These are phyloP conservation scores for Ziziphus jujuba DNA, from an alignment of 306 rosid genomes.

Conservation along the genomic window DNA sequence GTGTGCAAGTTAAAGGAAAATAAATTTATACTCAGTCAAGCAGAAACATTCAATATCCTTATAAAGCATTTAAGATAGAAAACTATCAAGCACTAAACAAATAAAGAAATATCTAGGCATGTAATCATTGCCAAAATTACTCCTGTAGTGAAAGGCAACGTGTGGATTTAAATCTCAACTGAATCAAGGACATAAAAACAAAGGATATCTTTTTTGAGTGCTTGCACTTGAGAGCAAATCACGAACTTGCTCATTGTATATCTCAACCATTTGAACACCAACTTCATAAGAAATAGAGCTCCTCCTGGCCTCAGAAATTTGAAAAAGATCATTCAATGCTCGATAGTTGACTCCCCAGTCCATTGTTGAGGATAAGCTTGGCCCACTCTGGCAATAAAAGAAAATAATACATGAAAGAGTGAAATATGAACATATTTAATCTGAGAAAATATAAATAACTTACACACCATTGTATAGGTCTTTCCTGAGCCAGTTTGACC, in stretches of 20 bases:
- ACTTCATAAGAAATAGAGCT: conserved; percentile 78
- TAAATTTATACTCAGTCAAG: neutral
- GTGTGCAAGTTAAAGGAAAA: conserved; percentile 93
- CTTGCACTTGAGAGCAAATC: conserved; percentile 75
- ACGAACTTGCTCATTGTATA: conserved; percentile 96
- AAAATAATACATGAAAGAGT: conserved; percentile 19
- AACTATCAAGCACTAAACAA: neutral
- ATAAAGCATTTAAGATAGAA: neutral
- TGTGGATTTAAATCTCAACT: neutral
- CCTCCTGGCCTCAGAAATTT: conserved; percentile 78
- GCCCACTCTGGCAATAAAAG: conserved; percentile 71
- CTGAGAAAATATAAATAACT: conserved; percentile 19
- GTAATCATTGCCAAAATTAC: neutral
- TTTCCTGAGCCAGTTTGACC: conserved; percentile 99
- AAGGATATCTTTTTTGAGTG: conserved; percentile 98
- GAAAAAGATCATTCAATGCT: conserved; percentile 90
- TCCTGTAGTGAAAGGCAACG: neutral
- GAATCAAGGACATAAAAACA: neutral
- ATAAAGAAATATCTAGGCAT: neutral
- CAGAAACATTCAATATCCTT: neutral
- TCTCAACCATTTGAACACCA: conserved; percentile 99
- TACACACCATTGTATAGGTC: conserved; percentile 90
- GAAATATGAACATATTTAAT: neutral
- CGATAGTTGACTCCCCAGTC: conserved; percentile 99
- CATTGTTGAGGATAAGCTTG: conserved; percentile 59